phyloP scores from a whole-genome alignment of 2,329 filamentous ascomycete species.

The Xylariales sp. region DNA sequence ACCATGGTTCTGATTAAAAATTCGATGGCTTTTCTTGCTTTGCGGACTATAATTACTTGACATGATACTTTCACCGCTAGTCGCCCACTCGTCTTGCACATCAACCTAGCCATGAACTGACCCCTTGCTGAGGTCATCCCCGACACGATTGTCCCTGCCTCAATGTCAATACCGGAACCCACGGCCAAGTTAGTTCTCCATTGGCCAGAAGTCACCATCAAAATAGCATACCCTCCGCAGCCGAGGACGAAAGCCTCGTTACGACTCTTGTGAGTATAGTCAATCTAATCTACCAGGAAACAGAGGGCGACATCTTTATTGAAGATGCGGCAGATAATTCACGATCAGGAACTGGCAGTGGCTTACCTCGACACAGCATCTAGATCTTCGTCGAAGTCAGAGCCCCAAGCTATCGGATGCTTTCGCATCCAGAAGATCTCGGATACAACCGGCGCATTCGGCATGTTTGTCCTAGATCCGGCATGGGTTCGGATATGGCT shows the following conservation, averaged over 20 bases:
- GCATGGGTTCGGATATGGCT: conserved; percentile 20
- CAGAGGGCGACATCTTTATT: conserved; percentile 47
- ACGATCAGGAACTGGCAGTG: conserved; percentile 19
- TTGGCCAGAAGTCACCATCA: conserved; percentile 12
- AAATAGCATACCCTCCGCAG: conserved; percentile 14
- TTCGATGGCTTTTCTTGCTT: too few species aligned
- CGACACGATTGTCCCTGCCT: too few species aligned
- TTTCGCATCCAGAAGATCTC: conserved; percentile 17
- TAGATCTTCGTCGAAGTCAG: background rate
- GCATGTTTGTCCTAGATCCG: conserved; percentile 23
- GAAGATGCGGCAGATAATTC: conserved; percentile 18
- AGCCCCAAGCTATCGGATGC: conserved; percentile 18
- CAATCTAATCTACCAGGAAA: conserved; percentile 42
- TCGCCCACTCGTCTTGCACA: too few species aligned
- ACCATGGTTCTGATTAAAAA: too few species aligned
- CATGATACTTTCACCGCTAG: too few species aligned
- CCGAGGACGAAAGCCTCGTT: conserved; percentile 13
- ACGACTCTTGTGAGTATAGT: conserved; percentile 15
- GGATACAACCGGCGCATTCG: conserved; percentile 18
- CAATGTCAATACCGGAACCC: too few species aligned
- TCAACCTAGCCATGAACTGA: too few species aligned
- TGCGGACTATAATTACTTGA: too few species aligned
- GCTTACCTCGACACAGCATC: conserved; percentile 6
- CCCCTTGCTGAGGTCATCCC: too few species aligned
- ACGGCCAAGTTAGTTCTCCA: too few species aligned